Conservation (phyloP, 2,329 filamentous ascomycete species). For the Fusarium solani-melongenae region DNA sequence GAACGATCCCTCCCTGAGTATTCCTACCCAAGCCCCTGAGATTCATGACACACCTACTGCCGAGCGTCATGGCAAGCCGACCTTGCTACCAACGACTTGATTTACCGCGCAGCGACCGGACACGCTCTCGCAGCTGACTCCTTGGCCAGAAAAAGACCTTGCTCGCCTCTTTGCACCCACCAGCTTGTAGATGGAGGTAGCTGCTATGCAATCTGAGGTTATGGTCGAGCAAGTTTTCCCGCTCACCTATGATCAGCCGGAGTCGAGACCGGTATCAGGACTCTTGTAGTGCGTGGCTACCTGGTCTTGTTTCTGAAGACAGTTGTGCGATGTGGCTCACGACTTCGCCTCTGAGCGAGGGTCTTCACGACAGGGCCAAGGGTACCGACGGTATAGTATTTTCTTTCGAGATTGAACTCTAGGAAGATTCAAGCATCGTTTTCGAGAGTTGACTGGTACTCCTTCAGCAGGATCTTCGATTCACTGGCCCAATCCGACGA, state of each 20-base stretch:
- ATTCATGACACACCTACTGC: not conserved
- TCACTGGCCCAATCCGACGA: not conserved
- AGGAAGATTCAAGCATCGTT: too few species aligned
- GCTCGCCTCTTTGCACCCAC: too few species aligned
- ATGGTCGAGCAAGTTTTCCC: not conserved
- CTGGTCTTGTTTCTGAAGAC: not conserved
- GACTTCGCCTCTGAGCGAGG: not conserved
- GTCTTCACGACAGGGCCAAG: not conserved
- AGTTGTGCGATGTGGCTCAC: not conserved
- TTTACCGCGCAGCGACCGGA: too few species aligned
- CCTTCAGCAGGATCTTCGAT: not conserved
- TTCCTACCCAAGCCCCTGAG: conserved; percentile 4
- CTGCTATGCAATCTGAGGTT: not conserved
- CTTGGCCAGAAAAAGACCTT: too few species aligned
- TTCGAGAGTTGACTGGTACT: not conserved
- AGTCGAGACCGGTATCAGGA: accelerated
- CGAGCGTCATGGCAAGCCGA: not conserved
- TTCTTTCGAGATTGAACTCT: not conserved
- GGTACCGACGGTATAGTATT: not conserved
- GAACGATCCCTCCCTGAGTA: not conserved
- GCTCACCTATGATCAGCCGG: not conserved
- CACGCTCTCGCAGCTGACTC: too few species aligned
- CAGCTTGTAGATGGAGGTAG: too few species aligned
- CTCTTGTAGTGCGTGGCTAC: not conserved
- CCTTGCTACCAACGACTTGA: too few species aligned